These are phyloP conservation scores for Glarea lozoyensis DNA, from an alignment of 495 filamentous ascomycete species.

Conservation along the genomic window DNA sequence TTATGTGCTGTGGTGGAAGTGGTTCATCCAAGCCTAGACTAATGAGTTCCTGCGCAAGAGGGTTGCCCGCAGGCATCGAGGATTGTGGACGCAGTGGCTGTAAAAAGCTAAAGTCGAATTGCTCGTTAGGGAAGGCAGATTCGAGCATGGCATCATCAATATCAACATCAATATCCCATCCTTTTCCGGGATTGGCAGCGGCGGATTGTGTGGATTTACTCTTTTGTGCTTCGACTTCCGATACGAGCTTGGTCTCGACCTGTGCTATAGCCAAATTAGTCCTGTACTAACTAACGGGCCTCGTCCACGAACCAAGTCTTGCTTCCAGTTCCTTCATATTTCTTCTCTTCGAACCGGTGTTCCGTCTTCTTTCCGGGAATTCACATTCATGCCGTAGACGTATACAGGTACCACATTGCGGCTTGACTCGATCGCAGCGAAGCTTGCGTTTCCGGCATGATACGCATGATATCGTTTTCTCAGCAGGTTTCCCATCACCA, in stretches of 20 bases:
- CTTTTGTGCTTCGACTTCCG: constrained; percentile 6
- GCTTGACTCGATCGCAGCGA: constrained; percentile 66
- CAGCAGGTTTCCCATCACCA: constrained; percentile 3
- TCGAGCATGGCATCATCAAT: constrained; percentile 5
- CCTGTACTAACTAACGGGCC: not conserved
- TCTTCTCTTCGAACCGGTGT: constrained; percentile 92
- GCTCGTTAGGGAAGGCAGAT: constrained; percentile 3
- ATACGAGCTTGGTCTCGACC: constrained; percentile 17
- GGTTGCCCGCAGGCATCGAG: constrained; percentile 25
- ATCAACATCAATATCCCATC: constrained; percentile 13
- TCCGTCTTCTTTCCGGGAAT: constrained; percentile 90
- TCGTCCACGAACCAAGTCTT: constrained; percentile 59
- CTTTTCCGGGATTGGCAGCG: not conserved
- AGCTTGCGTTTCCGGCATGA: constrained; percentile 90
- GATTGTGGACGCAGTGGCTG: not conserved
- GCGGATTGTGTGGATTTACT: constrained; percentile 4
- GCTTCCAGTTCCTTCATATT: constrained; percentile 97
- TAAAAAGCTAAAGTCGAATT: constrained; percentile 3
- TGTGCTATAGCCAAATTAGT: constrained; percentile 9
- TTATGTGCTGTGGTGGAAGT: constrained; percentile 73
- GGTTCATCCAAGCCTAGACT: constrained; percentile 85
- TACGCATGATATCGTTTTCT: constrained; percentile 88
- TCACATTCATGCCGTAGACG: constrained; percentile 82
- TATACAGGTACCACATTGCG: constrained; percentile 86
- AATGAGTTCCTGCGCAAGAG: constrained; percentile 80